Base-by-base conservation (phyloP, 768 basidiomycete species). In the Tephrocybe sp. region DNA sequence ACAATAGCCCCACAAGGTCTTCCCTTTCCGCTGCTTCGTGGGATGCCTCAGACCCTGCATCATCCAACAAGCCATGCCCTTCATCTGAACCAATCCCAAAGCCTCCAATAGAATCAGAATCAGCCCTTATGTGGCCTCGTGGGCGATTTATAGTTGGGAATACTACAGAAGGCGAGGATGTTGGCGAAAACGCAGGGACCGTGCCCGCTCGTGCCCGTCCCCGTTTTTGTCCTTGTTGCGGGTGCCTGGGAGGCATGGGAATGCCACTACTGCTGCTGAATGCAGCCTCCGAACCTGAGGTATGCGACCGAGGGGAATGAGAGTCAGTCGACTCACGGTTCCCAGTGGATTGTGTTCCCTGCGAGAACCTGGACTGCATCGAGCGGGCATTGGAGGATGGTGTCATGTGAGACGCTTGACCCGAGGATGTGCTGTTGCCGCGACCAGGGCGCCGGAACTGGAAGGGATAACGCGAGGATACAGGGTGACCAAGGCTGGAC, bases 401-500 rank as follows among this genome's bases (percentile, higher is more conserved):
- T 1, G 73, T 65, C 10, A 69, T 64, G 51, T 68, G 74, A 7
- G 77, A 75, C 54, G 71, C 58, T 14, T 65, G 64, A 41, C 71
- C 67, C 11, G 75, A 76, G 5, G 74, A 79, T 5, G 52, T 45
- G 51, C 66, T 68, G 38, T 67, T 71, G 0, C 82, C 77, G 7
- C 79, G 77, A 1, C 63, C 57, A 6, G 79, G 78, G 2, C 75
- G 75, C 16, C 84, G 82, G 65, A 80, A 79, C 47, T 80, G 74
- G 75, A 88, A 87, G 9, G 86, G 87, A 60, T 85, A 87, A 0
- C 84, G 77, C 19, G 87, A 83, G 31, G 71, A 66, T 46, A 92
- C 75, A 1, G 89, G 90, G 19, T 87, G 84, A 2, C 91, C 91
- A 5, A 93, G 78, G 54, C 86, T 89, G 3, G 90, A 92, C 84